Conservation (phyloP, 2,329 filamentous ascomycete genomes). For the Acephala macrosclerotiorum region DNA sequence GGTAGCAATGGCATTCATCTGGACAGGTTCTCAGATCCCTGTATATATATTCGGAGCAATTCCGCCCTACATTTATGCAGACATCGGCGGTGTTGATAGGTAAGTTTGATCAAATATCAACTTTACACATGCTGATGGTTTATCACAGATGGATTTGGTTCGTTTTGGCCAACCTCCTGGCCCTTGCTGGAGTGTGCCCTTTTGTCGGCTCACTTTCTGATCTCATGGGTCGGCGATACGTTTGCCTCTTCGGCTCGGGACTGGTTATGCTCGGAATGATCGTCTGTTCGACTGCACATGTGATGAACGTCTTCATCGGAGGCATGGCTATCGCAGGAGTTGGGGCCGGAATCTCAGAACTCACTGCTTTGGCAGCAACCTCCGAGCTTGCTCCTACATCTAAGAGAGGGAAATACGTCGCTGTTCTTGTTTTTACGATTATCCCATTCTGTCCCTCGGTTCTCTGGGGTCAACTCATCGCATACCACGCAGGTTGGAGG, state of each 20-base stretch:
- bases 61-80: constrained; percentile 61
- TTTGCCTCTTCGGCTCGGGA: constrained; percentile 60
- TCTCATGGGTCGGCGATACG: constrained; percentile 66
- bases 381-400: constrained; percentile 72
- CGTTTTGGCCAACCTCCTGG: constrained; percentile 58
- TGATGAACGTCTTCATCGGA: constrained; percentile 69
- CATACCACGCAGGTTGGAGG: constrained; percentile 57
- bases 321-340: constrained; percentile 63
- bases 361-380: constrained; percentile 72
- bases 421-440: constrained; percentile 65
- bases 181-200: constrained; percentile 62
- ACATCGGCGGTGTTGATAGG: constrained; percentile 60
- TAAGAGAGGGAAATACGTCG: constrained; percentile 68
- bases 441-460: constrained; percentile 67
- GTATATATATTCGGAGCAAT: constrained; percentile 57
- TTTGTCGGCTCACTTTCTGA: constrained; percentile 73
- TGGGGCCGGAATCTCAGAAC: constrained; percentile 72
- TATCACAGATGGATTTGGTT: constrained; percentile 43
- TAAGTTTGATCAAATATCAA: constrained; percentile 8
- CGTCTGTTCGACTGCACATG: constrained; percentile 61
- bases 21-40: constrained; percentile 66
- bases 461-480: constrained; percentile 64
- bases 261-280: constrained; percentile 66
- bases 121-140: constrained; percentile 12
- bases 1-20: constrained; percentile 65